phyloP scores from a whole-genome alignment of 768 basidiomycete species.

The Kwoniella mangroviensis region DNA sequence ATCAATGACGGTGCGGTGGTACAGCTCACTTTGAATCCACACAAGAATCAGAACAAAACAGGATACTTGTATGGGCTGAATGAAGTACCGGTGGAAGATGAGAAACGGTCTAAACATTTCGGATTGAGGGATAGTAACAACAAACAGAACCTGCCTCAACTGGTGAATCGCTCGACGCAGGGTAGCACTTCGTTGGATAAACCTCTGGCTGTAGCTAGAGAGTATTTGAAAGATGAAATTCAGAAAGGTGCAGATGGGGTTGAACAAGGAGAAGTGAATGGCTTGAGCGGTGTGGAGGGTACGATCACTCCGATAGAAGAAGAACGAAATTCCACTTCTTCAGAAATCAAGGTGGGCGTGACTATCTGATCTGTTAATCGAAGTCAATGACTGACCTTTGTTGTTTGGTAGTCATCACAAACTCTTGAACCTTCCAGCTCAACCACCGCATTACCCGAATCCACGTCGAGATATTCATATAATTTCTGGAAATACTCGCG shows the following conservation, averaged over 20 bases:
- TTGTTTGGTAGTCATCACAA: slow-evolving; percentile 10
- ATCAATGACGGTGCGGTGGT: slow-evolving; percentile 66
- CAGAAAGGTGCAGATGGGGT: slow-evolving; percentile 1
- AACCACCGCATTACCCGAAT: slow-evolving; percentile 1
- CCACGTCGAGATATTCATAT: slow-evolving; percentile 25
- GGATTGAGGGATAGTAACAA: slow-evolving; percentile 17
- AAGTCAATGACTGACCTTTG: background rate
- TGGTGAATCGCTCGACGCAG: slow-evolving; percentile 25
- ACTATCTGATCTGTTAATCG: background rate
- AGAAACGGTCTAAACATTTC: slow-evolving; percentile 40
- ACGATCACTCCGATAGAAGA: slow-evolving; percentile 10
- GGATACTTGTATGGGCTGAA: slow-evolving; percentile 34
- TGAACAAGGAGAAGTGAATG: background rate
- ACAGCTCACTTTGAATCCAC: slow-evolving; percentile 62
- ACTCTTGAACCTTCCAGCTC: slow-evolving; percentile 10
- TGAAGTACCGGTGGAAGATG: slow-evolving; percentile 59
- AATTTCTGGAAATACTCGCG: slow-evolving; percentile 38
- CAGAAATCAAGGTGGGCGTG: slow-evolving; percentile 25
- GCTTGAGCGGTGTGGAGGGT: background rate
- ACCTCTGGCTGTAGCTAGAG: slow-evolving; percentile 39
- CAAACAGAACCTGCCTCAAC: slow-evolving; percentile 35
- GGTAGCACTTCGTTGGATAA: slow-evolving; percentile 26
- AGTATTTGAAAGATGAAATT: slow-evolving; percentile 22
- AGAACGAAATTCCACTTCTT: background rate
- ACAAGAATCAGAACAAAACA: background rate